phyloP scores from a whole-genome alignment of 108 stramenopile species.

The Nitzschia inconspicua region DNA sequence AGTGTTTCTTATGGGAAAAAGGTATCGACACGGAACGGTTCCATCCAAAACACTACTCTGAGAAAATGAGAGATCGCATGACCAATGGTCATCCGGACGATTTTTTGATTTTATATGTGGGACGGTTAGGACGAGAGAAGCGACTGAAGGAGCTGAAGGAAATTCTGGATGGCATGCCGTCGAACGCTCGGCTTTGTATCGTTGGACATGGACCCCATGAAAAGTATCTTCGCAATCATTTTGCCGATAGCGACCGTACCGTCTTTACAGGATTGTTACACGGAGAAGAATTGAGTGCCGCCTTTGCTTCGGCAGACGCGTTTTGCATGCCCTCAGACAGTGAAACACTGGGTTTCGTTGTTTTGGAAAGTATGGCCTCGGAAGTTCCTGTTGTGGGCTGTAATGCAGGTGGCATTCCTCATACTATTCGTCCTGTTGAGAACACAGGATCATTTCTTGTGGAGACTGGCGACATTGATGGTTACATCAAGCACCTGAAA shows the following conservation, averaged over 20 bases:
- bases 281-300: conserved; percentile 45
- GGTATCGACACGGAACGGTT: conserved; percentile 83
- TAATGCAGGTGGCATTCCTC: conserved; percentile 80
- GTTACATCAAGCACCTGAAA: conserved; percentile 28
- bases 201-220: conserved; percentile 61
- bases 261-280: conserved; percentile 45
- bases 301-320: conserved; percentile 78
- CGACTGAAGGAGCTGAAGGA: conserved; percentile 62
- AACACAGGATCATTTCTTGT: conserved; percentile 72
- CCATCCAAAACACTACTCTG: conserved; percentile 64
- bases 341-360: conserved; percentile 89
- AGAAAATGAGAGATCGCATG: conserved; percentile 62
- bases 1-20: conserved; percentile 69
- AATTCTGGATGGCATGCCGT: conserved; percentile 66
- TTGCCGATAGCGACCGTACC: conserved; percentile 47
- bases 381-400: conserved; percentile 82
- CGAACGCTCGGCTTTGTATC: conserved; percentile 48
- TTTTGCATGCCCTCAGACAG: conserved; percentile 74
- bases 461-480: conserved; percentile 47
- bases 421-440: conserved; percentile 65
- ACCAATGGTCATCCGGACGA: conserved; percentile 68
- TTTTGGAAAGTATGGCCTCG: conserved; percentile 88
- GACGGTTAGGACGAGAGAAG: conserved; percentile 88
- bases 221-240: conserved; percentile 23
- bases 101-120: conserved; percentile 88